Evolutionary conservation across 139 green algal genomes (phyloP).

Genomic region (Chlamydomonas eustigma): DNA sequence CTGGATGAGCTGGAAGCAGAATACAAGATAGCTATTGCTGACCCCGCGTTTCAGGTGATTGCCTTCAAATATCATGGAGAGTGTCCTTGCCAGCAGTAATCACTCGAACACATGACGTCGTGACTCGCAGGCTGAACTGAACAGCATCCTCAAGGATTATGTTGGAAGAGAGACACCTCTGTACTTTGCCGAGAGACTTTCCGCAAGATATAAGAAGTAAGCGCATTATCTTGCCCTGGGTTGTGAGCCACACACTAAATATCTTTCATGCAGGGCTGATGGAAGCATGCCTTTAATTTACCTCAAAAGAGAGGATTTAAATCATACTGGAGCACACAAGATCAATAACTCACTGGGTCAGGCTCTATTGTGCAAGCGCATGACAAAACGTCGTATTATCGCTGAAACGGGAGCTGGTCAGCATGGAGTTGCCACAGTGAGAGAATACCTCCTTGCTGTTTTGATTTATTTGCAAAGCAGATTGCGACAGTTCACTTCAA

Average conservation of each 20-base stretch:
- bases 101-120: too few species aligned
- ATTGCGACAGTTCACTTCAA: too few species aligned
- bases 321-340: conserved; percentile 99
- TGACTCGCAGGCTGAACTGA: conserved; percentile 75
- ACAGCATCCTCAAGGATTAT: conserved; percentile 89
- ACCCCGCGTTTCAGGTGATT: conserved; percentile 72
- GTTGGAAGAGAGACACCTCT: conserved; percentile 89
- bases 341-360: conserved; percentile 99
- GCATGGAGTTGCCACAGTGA: conserved; percentile 95
- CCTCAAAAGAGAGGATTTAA: conserved; percentile 98
- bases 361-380: conserved; percentile 85
- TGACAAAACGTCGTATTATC: conserved; percentile 97
- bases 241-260: too few species aligned
- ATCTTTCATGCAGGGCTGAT: conserved; percentile 35
- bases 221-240: too few species aligned
- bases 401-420: conserved; percentile 97
- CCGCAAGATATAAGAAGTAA: conserved; percentile 71
- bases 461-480: too few species aligned
- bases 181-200: conserved; percentile 92
- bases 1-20: conserved; percentile 80
- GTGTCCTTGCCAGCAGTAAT: too few species aligned
- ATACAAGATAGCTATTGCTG: conserved; percentile 64
- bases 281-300: conserved; percentile 79
- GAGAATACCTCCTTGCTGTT: too few species aligned
- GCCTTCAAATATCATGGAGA: too few species aligned